Conservation (phyloP, 345 rosid genomes). For the Gossypium sturtianum region DNA sequence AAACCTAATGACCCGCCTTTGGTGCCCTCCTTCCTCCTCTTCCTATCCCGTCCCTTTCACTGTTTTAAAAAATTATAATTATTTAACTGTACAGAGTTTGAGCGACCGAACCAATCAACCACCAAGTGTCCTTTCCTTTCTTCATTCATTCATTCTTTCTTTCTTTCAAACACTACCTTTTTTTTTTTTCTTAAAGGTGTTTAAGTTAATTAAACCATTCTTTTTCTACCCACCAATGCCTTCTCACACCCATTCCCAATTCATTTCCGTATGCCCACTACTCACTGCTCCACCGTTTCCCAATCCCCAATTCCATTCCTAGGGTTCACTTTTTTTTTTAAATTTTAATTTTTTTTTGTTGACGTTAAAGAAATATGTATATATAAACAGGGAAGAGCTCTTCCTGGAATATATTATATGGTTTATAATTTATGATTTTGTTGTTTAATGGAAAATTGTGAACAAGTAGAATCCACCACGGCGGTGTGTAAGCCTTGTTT, state of each 20-base stretch:
- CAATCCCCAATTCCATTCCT: slow-evolving; percentile 30
- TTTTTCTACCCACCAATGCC: slow-evolving; percentile 20
- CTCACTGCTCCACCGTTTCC: slow-evolving; percentile 21
- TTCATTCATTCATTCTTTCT: no score
- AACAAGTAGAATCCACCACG: slow-evolving; percentile 17
- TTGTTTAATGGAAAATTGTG: slow-evolving; percentile 17
- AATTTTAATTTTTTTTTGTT: slow-evolving; percentile 4
- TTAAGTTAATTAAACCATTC: not conserved
- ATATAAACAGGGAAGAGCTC: no score
- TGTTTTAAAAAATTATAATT: no score
- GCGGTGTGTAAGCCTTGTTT: slow-evolving; percentile 19
- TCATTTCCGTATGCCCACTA: slow-evolving; percentile 30
- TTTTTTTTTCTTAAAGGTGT: not conserved
- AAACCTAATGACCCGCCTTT: not conserved
- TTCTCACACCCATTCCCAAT: slow-evolving; percentile 33
- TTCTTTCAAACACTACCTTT: not conserved
- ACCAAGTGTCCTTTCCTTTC: not conserved
- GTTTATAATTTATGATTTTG: not conserved
- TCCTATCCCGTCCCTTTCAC: no score
- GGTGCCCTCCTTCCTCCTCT: not conserved
- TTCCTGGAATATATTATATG: no score
- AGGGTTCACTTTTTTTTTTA: slow-evolving; percentile 35
- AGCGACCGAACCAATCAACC: not conserved
- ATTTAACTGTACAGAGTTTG: not conserved
- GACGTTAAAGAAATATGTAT: not conserved